Percentiles rank a stretch among this genome's conserved stretches.
These are phyloP conservation scores for Cercospora berteroae DNA, from an alignment of 2,329 filamentous ascomycete genomes.

Conservation along the genomic window DNA sequence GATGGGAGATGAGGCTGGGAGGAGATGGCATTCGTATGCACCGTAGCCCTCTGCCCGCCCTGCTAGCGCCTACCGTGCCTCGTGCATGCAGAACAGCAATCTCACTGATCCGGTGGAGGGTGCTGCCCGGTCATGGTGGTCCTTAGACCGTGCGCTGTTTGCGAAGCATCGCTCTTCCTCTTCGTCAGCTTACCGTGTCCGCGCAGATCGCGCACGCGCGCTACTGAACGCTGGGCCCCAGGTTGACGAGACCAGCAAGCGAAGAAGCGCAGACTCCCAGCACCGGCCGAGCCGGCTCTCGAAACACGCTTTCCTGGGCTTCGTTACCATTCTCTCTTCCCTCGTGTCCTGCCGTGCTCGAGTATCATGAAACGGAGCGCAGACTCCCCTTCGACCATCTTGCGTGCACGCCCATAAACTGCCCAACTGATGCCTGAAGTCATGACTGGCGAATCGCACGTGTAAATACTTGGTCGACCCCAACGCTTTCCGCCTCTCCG, in stretches of 20 bases:
- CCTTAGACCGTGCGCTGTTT: background rate
- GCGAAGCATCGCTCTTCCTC: background rate
- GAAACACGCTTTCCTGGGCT: background rate
- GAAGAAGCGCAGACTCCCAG: background rate
- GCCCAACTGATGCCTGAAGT: background rate
- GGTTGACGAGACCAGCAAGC: background rate
- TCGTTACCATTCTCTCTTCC: background rate
- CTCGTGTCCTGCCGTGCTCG: background rate
- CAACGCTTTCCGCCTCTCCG: background rate
- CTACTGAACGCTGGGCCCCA: background rate
- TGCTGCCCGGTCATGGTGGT: background rate
- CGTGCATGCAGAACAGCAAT: background rate
- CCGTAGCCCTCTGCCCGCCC: background rate
- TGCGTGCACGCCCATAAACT: background rate
- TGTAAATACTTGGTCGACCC: background rate
- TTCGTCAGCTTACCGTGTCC: background rate
- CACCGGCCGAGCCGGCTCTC: background rate
- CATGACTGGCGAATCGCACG: background rate
- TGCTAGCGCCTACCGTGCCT: background rate
- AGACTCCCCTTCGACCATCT: background rate
- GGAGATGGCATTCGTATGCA: background rate
- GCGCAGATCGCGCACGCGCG: background rate
- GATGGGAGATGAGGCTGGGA: background rate
- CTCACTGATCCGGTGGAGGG: background rate
- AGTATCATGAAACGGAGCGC: background rate